Evolutionary conservation across 805 yeast species (phyloP), one percentile per base, ranked within the genome.

Genomic region (Candida adriatica): DNA sequence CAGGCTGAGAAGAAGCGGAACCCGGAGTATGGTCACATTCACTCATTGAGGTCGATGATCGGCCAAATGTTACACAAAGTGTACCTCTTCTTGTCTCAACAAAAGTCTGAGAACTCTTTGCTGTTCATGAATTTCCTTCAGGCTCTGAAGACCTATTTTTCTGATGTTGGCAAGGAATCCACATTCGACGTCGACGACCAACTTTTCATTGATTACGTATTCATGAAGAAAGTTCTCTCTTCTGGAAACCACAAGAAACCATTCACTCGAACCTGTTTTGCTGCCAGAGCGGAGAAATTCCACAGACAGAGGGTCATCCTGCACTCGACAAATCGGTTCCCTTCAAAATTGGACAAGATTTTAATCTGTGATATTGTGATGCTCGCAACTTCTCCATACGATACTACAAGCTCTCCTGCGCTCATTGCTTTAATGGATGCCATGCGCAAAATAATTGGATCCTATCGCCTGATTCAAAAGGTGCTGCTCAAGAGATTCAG

Each of bases 141-240:
- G 46, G 76, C 79, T 4, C 51, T 80, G 26, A 75, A 79, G 39
- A 73, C 79, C 6, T 92, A 94, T 85, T 78, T 80, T 44, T 65
- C 80, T 16, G 92, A 86, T 49, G 79, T 80, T 16, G 94, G 95
- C 2, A 68, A 73, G 34, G 94, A 84, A 43, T 61, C 80, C 9
- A 55, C 79, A 1, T 67, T 77, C 30, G 76, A 68, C 25, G 59
- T 68, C 4, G 72, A 75, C 36, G 78, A 75, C 27, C 70, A 60
- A 18, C 53, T 77, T 5, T 59, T 61, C 22, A 62, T 79, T 20
- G 73, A 73, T 28, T 72, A 75, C 37, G 63, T 67, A 1, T 75
- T 70, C 46, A 62, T 79, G 33, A 70, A 70, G 27, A 67, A 69
- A 23, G 61, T 75, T 8, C 88, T 81, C 47, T 63, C 72, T n/a